Base-by-base conservation (phyloP, 2,329 filamentous ascomycete genomes). In the Penicillium expansum region DNA sequence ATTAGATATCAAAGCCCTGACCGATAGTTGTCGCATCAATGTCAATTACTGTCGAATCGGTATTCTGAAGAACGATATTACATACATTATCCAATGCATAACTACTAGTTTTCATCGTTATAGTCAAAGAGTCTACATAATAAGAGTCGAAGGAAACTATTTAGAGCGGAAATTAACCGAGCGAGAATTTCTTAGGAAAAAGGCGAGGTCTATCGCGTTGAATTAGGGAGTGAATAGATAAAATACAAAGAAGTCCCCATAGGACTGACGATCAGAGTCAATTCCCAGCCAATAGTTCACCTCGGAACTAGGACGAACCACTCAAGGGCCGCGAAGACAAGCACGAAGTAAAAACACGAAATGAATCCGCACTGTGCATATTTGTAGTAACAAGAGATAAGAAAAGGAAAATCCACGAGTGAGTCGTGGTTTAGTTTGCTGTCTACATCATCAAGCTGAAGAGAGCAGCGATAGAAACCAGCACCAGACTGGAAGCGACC, bases 131-230 rank as follows among this genome's bases (percentile, higher is more conserved):
- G 24, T 24, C 24, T 5, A 24, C 24, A 24, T 24, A 24, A 24
- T 5, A 24, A 29, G 29, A 30, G 29, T 30, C 10, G 4, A n/a
- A 37, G 10, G 11, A 11, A n/a, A n/a, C 8, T 43, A 43, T 5
- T 11, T n/a, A 24, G 14, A 27, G 8, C 2, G 2, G 39, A 27
- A 16, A 2, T n/a, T 11, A 7, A 27, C 14, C 9, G 11, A 11
- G 5, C 14, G 9, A 9, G 22, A 27, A 0, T 18, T 6, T 4
- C 4, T 10, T 10, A n/a, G 37, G 2, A 35, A 37, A 30, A 53
- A 58, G 29, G 62, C 67, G 54, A 57, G 30, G 27, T 55, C 51
- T 55, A 60, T 58, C 48, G 30, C 56, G 43, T 60, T 39, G 22
- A 41, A 55, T 60, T 58, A 60, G 47, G 42, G 55, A 60, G 47